Evolutionary conservation across 805 yeast genomes (phyloP).

Genomic region (Isabelozyma pseudorhagii): DNA sequence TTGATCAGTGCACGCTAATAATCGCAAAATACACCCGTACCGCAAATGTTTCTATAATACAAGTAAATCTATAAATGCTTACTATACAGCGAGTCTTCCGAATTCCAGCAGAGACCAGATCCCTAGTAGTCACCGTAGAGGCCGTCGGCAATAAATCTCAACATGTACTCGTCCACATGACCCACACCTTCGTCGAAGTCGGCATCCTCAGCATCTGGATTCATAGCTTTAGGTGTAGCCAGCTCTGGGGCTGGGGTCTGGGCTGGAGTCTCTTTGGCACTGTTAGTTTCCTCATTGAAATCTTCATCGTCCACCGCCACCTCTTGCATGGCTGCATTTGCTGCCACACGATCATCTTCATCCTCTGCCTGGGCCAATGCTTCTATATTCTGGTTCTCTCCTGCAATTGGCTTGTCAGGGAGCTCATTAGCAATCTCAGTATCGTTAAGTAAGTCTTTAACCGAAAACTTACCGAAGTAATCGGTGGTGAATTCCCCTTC

Average conservation of each 20-base stretch:
- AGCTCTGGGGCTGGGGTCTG: slow-evolving; percentile 23
- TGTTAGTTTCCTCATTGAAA: slow-evolving; percentile 52
- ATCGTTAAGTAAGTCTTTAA: slow-evolving; percentile 78
- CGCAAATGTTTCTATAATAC: neutral
- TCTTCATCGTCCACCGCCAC: slow-evolving; percentile 83
- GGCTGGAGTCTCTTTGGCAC: slow-evolving; percentile 19
- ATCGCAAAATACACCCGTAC: neutral
- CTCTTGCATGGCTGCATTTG: slow-evolving; percentile 83
- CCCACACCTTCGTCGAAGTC: slow-evolving; percentile 65
- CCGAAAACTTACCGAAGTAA: slow-evolving; percentile 84
- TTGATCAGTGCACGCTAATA: neutral
- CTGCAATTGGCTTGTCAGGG: slow-evolving; percentile 37
- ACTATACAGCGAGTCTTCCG: neutral
- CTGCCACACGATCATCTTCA: slow-evolving; percentile 87
- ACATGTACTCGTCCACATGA: slow-evolving; percentile 96
- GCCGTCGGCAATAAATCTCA: slow-evolving; percentile 83
- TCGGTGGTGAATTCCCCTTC: slow-evolving; percentile 98
- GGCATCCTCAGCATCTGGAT: slow-evolving; percentile 26
- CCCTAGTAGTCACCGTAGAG: slow-evolving; percentile 38
- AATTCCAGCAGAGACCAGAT: no score
- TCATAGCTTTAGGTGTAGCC: slow-evolving; percentile 15
- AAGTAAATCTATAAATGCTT: neutral
- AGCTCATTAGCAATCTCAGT: slow-evolving; percentile 34
- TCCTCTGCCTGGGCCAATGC: slow-evolving; percentile 92
- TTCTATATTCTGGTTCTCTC: slow-evolving; percentile 43